Evolutionary conservation across 352 stramenopile species (phyloP).

Genomic region (Phytopythium sindhum): DNA sequence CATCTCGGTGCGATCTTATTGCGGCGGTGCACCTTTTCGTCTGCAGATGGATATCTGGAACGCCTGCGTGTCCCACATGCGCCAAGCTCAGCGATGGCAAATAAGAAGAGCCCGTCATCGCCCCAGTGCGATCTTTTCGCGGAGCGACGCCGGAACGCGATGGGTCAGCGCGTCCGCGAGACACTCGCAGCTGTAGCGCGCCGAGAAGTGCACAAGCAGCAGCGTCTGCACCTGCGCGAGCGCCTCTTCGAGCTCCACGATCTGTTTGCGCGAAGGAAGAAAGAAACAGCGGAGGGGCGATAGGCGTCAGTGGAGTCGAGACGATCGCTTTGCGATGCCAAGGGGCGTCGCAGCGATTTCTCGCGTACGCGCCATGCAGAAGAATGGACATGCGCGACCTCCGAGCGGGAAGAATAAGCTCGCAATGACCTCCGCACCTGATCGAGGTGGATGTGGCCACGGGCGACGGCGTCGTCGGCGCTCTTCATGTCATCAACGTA

Average conservation of each 20-base stretch:
- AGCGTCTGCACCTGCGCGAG: constrained; percentile 54
- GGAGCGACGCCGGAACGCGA: constrained; percentile 32
- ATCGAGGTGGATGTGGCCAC: constrained; percentile 74
- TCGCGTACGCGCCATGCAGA: not conserved
- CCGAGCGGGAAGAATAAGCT: not conserved
- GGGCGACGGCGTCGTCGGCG: constrained; percentile 32
- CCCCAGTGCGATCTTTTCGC: constrained; percentile 43
- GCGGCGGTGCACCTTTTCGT: constrained; percentile 2
- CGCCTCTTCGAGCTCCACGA: constrained; percentile 33
- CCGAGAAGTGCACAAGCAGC: constrained; percentile 76
- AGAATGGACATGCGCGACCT: not conserved
- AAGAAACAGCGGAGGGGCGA: constrained; percentile 2
- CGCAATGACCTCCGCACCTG: constrained; percentile 34
- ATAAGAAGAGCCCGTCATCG: constrained; percentile 1
- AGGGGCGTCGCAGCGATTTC: not conserved
- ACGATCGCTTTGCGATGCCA: not conserved
- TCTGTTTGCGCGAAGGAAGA: constrained; percentile 20
- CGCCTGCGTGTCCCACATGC: not conserved
- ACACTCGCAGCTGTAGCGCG: constrained; percentile 41
- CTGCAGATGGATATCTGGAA: not conserved
- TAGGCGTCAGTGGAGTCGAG: not conserved
- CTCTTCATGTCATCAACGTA: constrained; percentile 55
- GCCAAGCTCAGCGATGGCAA: not conserved
- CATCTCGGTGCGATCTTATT: constrained; percentile 6
- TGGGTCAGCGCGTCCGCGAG: constrained; percentile 27